These are phyloP conservation scores for Pugionium dolabratum DNA, from an alignment of 345 rosid species.

Conservation along the genomic window DNA sequence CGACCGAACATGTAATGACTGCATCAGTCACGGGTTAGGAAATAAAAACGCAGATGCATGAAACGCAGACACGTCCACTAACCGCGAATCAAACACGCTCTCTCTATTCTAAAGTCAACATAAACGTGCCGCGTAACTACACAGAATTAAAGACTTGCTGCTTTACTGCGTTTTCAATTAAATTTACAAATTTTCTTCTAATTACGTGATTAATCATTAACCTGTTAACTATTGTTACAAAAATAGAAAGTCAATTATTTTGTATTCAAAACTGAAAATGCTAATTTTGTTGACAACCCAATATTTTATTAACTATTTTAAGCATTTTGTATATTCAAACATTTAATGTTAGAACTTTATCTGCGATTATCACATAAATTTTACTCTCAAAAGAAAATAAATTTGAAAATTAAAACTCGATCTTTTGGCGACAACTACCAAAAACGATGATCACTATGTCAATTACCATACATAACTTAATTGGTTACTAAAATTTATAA, in stretches of 20 bases:
- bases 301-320: slow-evolving; percentile 16
- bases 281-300: slow-evolving; percentile 29
- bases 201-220: slow-evolving; percentile 23
- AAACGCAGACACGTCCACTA: slow-evolving; percentile 31
- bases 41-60: slow-evolving; percentile 24
- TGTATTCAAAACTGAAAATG: too few relatives aligned
- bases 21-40: neutral
- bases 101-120: slow-evolving; percentile 35
- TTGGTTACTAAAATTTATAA: neutral
- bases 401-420: neutral
- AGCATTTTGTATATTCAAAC: neutral
- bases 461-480: neutral
- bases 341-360: slow-evolving; percentile 20
- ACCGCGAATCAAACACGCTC: slow-evolving; percentile 40
- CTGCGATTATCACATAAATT: neutral
- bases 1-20: slow-evolving; percentile 7
- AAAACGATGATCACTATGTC: neutral
- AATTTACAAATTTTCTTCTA: neutral
- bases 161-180: slow-evolving; percentile 25
- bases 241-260: too few relatives aligned
- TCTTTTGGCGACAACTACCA: neutral
- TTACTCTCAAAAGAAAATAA: neutral
- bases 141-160: slow-evolving; percentile 18
- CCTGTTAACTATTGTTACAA: neutral
- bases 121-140: slow-evolving; percentile 39